Base-by-base conservation (phyloP, 257 asterid species). In the Galeopsis tetrahit region DNA sequence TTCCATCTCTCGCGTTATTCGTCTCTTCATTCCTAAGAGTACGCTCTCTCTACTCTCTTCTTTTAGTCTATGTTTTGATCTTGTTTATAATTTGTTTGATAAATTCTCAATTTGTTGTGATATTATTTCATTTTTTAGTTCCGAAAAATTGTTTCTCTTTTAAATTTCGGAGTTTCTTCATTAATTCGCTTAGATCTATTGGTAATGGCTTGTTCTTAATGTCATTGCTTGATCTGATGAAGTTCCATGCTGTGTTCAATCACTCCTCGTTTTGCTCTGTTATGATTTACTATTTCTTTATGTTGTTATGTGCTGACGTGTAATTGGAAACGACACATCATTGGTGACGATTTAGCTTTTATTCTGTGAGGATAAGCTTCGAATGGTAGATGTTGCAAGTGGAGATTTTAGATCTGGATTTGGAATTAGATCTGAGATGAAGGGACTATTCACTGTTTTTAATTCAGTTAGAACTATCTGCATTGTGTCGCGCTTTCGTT, bases 341-440 rank as follows among this genome's bases (percentile, higher is more conserved):
- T 53, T 63, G 61, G 59, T 57, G 66, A 72, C 34, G 38, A 38
- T 71, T 35, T 49, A 31, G 68, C 6, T 72, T 42, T 7, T n/a
- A 7, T n/a, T 1, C 49, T 33, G 46, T 55, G 67, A 33, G 28
- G 78, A 66, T 56, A 65, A 39, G 75, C 60, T 65, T 43, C 34
- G 42, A 65, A 36, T 60, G 53, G 76, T 68, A 68, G 80, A 60
- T 71, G 56, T 17, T 75, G 51, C 14, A 9, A 5, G 69, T 69
- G 57, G 63, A 63, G 13, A 2, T 61, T 62, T 8, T 78, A 75
- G 89, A 88, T 86, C 88, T 81, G 87, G 78, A 33, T 56, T 76
- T 14, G 60, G 70, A 63, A 44, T 66, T 83, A 69, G 88, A 82
- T 86, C 87, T 76, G 84, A 75, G 75, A 80, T 78, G 86, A 76